phyloP scores from a whole-genome alignment of 352 stramenopile species.

The Phytophthora fragariae region DNA sequence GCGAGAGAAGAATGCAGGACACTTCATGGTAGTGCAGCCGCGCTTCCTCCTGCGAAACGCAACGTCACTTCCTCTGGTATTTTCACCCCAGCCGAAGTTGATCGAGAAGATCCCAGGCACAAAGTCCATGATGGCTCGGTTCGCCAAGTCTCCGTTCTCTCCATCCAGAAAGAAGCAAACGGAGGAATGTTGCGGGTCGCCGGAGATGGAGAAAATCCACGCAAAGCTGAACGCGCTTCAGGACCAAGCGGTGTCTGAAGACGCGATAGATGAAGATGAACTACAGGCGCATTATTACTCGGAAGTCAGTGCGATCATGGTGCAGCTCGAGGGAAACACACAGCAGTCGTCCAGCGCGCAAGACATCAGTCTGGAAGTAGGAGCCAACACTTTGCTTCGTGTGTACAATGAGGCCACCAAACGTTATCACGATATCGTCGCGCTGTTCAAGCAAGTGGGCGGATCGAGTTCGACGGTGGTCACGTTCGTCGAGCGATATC shows the following conservation, averaged over 20 bases:
- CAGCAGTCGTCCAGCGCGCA: slow-evolving; percentile 55
- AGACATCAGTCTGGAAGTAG: slow-evolving; percentile 69
- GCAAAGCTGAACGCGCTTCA: slow-evolving; percentile 69
- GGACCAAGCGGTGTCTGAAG: slow-evolving; percentile 38
- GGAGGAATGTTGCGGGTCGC: slow-evolving; percentile 58
- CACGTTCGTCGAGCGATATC: slow-evolving; percentile 84
- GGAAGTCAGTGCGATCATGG: slow-evolving; percentile 65
- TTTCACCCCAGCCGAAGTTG: slow-evolving; percentile 60
- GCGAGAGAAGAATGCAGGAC: slow-evolving; percentile 50
- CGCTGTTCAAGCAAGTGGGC: slow-evolving; percentile 73
- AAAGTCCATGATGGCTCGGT: slow-evolving; percentile 61
- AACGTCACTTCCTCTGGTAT: slow-evolving; percentile 57
- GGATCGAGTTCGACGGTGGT: slow-evolving; percentile 70
- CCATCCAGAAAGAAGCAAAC: slow-evolving; percentile 50
- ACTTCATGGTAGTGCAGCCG: slow-evolving; percentile 72
- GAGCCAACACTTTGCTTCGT: slow-evolving; percentile 71
- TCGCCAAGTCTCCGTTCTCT: slow-evolving; percentile 58
- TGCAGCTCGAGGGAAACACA: slow-evolving; percentile 74
- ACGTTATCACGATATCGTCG: slow-evolving; percentile 81
- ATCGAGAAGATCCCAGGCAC: slow-evolving; percentile 61
- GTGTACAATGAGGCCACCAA: slow-evolving; percentile 78
- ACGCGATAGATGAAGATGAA: slow-evolving; percentile 49
- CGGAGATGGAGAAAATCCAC: slow-evolving; percentile 77
- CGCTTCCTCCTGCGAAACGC: slow-evolving; percentile 72
- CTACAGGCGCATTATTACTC: slow-evolving; percentile 77